A percentile compares a stretch with the other conserved stretches of the same genome.
Evolutionary conservation across 768 basidiomycete species (phyloP).

Genomic region (Russula sp.): DNA sequence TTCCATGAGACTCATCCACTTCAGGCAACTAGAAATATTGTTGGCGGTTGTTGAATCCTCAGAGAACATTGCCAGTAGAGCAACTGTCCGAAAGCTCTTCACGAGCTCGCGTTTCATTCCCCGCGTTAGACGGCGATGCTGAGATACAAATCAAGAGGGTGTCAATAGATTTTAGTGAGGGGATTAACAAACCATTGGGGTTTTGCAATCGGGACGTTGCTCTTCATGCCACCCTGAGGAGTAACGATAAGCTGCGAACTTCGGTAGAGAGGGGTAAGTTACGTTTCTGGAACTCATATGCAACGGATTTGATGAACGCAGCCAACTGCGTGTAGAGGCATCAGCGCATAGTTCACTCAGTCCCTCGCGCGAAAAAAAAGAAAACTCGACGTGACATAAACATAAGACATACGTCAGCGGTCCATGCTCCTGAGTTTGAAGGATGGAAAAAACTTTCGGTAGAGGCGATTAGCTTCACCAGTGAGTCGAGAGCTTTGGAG

Average conservation of each 20-base stretch:
- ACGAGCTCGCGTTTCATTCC: constrained; percentile 82
- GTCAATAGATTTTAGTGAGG: background rate
- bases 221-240: constrained; percentile 71
- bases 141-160: constrained; percentile 5
- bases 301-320: constrained; percentile 80
- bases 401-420: constrained; percentile 50
- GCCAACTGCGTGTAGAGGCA: constrained; percentile 45
- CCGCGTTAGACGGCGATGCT: constrained; percentile 72
- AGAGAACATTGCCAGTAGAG: constrained; percentile 86
- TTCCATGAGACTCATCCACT: constrained; percentile 78
- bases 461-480: constrained; percentile 79
- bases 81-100: constrained; percentile 72
- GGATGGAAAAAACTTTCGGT: constrained; percentile 92
- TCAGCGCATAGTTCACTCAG: constrained; percentile 11
- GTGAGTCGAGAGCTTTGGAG: constrained; percentile 76
- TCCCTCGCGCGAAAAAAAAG: background rate
- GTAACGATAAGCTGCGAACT: constrained; percentile 5
- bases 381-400: constrained; percentile 13
- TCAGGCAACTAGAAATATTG: constrained; percentile 75
- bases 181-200: constrained; percentile 45
- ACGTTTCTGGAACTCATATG: constrained; percentile 83
- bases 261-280: constrained; percentile 16
- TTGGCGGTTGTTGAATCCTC: constrained; percentile 67
- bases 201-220: constrained; percentile 70
- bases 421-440: constrained; percentile 81